Base-by-base conservation (phyloP, 2,329 filamentous ascomycete species). In the Sarocladiaceae sp. region DNA sequence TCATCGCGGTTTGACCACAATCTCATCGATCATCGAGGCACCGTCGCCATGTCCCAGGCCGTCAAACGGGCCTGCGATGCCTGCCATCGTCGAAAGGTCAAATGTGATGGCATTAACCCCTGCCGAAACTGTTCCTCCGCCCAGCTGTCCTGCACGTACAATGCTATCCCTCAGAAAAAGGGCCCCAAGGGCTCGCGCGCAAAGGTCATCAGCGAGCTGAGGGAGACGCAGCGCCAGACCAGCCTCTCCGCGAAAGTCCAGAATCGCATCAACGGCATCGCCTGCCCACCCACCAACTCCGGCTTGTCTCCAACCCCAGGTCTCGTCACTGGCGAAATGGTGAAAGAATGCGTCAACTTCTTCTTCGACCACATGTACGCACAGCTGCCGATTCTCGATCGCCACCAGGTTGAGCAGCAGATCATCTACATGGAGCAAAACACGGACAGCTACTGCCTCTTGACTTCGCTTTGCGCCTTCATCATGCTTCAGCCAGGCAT, bases 111-210 rank as follows among this genome's bases (percentile, higher is more conserved):
- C 47, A 69, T 79, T 58, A 81, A 81, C 55, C 82, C 83, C 16
- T 88, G 83, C 62, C 74, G 78, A 48, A 85, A 86, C 63, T 88
- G 83, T 63, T 71, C 73, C 11, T 76, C 81, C 6, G 80, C 83
- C 6, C 74, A 80, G 55, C 69, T 87, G 15, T 70, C 74, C 11
- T 88, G 83, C 69, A 86, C 82, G 23, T 88, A 86, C 71, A 82
- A 85, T 65, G 80, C 82, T 26, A 79, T 86, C 27, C 82, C 82
- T 2, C 83, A 85, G 65, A 87, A 86, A 67, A 87, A 87, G 61
- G 83, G 83, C 1, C 83, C 83, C 33, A 86, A 86, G 63, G 83
- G 83, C 51, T 84, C 80, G 24, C 70, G 82, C 48, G 84, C 84
- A 42, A 88, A 86, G 62, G 82, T 88, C 47, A 84, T 88, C 61